Conservation (phyloP, 2,329 filamentous ascomycete species). For the Zymoseptoria tritici region DNA sequence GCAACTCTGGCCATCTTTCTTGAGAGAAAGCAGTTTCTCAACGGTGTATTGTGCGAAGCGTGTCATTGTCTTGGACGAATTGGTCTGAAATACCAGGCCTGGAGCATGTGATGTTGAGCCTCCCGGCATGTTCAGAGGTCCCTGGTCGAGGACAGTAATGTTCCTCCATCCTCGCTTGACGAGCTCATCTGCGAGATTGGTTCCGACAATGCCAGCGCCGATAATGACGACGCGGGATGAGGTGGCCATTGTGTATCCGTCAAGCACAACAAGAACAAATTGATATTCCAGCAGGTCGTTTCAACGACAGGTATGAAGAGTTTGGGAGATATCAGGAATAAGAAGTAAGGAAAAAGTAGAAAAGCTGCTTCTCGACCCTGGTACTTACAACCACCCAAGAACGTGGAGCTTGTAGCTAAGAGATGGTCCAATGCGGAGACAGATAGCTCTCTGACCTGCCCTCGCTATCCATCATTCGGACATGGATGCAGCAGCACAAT, state of each 20-base stretch:
- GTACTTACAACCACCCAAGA: background rate
- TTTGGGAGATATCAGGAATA: background rate
- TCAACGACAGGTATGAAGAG: background rate
- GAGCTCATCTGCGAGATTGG: conserved; percentile 58
- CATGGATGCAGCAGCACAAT: background rate
- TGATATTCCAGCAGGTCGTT: background rate
- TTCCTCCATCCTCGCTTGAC: conserved; percentile 54
- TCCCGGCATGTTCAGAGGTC: conserved; percentile 54
- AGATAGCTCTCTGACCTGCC: background rate
- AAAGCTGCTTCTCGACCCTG: background rate
- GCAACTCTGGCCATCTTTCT: conserved; percentile 44
- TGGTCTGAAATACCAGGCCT: conserved; percentile 58
- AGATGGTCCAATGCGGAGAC: background rate
- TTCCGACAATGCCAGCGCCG: conserved; percentile 58
- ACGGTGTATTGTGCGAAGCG: conserved; percentile 55
- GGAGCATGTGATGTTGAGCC: conserved; percentile 60
- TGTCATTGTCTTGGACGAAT: conserved; percentile 51
- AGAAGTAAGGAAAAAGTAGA: background rate
- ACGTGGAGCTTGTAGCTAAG: background rate
- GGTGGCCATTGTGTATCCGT: conserved; percentile 25
- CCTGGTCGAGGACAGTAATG: conserved; percentile 59
- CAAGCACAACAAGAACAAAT: background rate
- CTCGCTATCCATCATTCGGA: background rate
- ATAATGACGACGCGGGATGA: conserved; percentile 48
- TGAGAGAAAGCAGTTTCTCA: conserved; percentile 50